Evolutionary conservation across 257 asterid species (phyloP), one percentile per base, ranked within the genome.

Genomic region (Cordia subcordata): DNA sequence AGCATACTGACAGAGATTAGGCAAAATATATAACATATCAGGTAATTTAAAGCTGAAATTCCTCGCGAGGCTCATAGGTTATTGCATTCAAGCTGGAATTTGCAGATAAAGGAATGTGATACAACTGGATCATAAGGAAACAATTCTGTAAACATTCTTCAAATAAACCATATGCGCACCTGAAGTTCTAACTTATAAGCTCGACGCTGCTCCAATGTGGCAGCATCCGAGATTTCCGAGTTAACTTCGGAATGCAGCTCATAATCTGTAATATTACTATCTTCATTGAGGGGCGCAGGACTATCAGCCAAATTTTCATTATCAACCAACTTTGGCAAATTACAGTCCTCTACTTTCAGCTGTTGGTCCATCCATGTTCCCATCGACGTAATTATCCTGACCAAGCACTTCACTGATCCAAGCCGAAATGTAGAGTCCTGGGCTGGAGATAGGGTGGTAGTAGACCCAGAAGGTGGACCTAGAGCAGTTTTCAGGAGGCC

Each of bases 311-410:
- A 56, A 60, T 72, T 78, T 62, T 86, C 99, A 63, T 71, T 75
- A 72, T 86, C 96, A 58, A 85, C 62, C 33, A 59, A 49, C 70
- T 73, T 80, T n/a, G 75, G 69, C 51, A 68, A 76, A 76, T 71
- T 70, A 27, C 60, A 33, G 40, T 91, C 98, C 72, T 88, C 95
- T 63, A 77, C 77, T 82, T 82, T 92, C 70, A 93, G 82, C 78
- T 93, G 96, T 62, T 82, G 96, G 82, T 93, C 99, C 97, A 93
- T 86, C 97, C 97, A 93, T 61, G 79, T 70, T 49, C 96, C 99
- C 96, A 89, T 84, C 32, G 99, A 93, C 79, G 75, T 86, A 71
- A 86, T 86, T 58, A 93, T 89, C 65, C 77, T 83, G 64, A 80
- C 97, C 80, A 89, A 82, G 75, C 99, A 93, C 62, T 81, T 93